Conservation (phyloP, 2,329 filamentous ascomycete genomes). For the Trichoderma citrinoviride region DNA sequence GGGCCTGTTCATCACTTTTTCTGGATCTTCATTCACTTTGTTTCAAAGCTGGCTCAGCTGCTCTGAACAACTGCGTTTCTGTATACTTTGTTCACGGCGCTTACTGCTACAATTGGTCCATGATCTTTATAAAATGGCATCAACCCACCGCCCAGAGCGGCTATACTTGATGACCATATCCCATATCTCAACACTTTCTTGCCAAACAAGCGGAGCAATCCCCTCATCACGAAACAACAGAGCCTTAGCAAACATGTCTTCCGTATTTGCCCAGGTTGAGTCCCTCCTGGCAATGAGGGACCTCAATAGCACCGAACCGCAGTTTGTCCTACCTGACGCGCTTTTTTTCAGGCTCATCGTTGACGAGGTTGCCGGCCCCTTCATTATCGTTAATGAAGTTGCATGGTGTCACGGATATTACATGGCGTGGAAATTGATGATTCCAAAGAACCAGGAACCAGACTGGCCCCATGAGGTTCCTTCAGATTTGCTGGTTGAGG, state of each 20-base stretch:
- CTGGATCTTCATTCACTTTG: not conserved
- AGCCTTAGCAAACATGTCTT: not conserved
- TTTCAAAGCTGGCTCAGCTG: no score
- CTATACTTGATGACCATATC: no score
- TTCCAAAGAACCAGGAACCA: not conserved
- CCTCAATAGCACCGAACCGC: not conserved
- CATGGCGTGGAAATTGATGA: not conserved
- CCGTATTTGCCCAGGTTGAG: not conserved
- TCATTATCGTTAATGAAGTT: not conserved
- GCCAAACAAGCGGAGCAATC: not conserved
- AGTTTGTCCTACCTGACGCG: not conserved
- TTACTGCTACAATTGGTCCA: no score
- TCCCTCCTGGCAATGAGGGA: not conserved
- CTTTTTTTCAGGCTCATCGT: not conserved
- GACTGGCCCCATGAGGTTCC: not conserved
- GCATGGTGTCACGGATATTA: not conserved
- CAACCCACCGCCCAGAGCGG: no score
- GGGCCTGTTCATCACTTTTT: not conserved
- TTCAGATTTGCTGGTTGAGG: not conserved
- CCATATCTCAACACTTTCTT: not conserved
- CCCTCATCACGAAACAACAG: not conserved
- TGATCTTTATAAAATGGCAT: no score
- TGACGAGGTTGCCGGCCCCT: not conserved
- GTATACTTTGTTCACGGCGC: not conserved
- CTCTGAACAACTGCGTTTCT: not conserved